phyloP scores from a whole-genome alignment of 164 flowering plant genomes.

The Saururus chinensis region DNA sequence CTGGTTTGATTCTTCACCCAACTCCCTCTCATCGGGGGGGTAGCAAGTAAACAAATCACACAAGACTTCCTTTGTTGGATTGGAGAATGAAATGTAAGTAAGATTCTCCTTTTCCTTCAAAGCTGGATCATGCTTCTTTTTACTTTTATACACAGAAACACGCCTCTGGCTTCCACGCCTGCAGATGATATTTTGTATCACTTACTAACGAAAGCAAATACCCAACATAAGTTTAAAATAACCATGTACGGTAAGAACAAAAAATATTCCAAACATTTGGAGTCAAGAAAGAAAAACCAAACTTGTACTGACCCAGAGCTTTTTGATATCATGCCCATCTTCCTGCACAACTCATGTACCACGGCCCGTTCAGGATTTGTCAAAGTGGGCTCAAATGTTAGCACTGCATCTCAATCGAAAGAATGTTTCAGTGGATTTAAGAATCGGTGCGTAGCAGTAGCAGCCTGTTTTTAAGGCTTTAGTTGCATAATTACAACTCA shows the following conservation, averaged over 20 bases:
- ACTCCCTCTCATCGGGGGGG: conserved; percentile 60
- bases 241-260: not conserved
- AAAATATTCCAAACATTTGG: not conserved
- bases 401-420: conserved; percentile 32
- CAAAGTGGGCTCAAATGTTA: conserved; percentile 47
- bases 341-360: conserved; percentile 57
- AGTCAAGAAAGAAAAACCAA: not conserved
- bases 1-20: conserved; percentile 13
- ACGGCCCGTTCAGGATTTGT: conserved; percentile 60
- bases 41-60: conserved; percentile 48
- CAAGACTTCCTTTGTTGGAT: conserved; percentile 42
- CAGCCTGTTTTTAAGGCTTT: too few species aligned
- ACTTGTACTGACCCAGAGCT: conserved; percentile 66
- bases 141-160: conserved; percentile 51
- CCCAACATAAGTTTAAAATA: too few species aligned
- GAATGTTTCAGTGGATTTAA: not conserved
- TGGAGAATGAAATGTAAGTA: conserved; percentile 46
- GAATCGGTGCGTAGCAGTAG: not conserved
- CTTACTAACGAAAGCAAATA: not conserved
- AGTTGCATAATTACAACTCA: too few species aligned
- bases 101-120: conserved; percentile 19
- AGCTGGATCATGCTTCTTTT: conserved; percentile 9
- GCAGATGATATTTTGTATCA: conserved; percentile 1
- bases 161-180: conserved; percentile 52
- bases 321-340: conserved; percentile 80